phyloP scores from a whole-genome alignment of 495 filamentous ascomycete genomes.

The Podospora comata region DNA sequence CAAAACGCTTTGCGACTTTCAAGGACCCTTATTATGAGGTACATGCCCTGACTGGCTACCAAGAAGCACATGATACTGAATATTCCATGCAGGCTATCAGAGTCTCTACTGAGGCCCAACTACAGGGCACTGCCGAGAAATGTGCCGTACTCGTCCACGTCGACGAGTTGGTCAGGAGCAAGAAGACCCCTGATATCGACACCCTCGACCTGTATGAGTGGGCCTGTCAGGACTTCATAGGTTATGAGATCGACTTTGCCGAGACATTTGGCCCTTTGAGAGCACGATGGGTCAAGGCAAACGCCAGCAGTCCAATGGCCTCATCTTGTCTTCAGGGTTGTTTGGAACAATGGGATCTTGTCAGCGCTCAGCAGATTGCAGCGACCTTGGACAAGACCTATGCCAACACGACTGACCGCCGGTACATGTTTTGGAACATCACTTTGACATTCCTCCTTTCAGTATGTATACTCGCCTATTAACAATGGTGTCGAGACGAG shows the following conservation, averaged over 20 bases:
- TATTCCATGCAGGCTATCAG: conserved; percentile 39
- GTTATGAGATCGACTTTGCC: conserved; percentile 32
- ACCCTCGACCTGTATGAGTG: conserved; percentile 45
- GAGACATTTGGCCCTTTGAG: conserved; percentile 44
- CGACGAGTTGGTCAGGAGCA: conserved; percentile 39
- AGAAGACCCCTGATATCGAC: conserved; percentile 39
- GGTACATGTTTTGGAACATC: conserved; percentile 46
- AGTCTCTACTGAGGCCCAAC: conserved; percentile 43
- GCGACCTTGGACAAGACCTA: conserved; percentile 43
- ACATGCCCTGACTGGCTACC: conserved; percentile 9
- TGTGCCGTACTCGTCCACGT: conserved; percentile 34
- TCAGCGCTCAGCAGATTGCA: conserved; percentile 51
- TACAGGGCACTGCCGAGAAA: conserved; percentile 39
- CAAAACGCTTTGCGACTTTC: conserved; percentile 38
- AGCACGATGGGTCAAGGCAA: conserved; percentile 41
- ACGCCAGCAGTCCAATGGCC: conserved; percentile 38
- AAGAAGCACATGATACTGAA: conserved; percentile 11
- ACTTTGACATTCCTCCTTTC: conserved; percentile 43
- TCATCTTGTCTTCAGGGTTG: conserved; percentile 42
- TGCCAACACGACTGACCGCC: conserved; percentile 33
- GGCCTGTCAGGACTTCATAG: conserved; percentile 31
- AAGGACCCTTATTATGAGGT: conserved; percentile 50
- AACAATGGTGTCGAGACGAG: neutral
- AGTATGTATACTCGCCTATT: conserved; percentile 30
- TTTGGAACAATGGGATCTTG: conserved; percentile 45